Evolutionary conservation across 345 rosid species (phyloP).

Genomic region (Streptanthus diversifolius): DNA sequence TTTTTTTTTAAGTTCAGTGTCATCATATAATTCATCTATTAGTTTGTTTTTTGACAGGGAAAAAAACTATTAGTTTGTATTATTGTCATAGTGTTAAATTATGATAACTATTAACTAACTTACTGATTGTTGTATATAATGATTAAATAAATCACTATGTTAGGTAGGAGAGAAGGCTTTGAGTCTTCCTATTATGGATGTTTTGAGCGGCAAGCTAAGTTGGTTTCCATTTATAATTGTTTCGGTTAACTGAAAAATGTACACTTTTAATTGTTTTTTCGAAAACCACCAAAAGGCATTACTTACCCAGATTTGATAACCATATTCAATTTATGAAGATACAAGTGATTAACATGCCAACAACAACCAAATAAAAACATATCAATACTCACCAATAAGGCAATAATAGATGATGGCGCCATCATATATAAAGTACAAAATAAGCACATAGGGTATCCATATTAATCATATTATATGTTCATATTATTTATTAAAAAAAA

Average conservation of each 20-base stretch:
- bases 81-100: no score
- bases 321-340: not conserved
- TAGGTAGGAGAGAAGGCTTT: not conserved
- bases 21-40: no score
- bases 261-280: not conserved
- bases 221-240: not conserved
- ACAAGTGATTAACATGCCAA: not conserved
- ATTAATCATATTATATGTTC: not conserved
- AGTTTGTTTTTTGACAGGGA: no score
- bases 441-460: conserved; percentile 1
- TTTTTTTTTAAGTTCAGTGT: no score
- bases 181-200: not conserved
- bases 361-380: not conserved
- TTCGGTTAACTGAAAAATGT: not conserved
- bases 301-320: not conserved
- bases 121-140: not conserved
- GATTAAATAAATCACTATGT: not conserved
- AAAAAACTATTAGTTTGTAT: no score
- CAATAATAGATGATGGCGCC: conserved; percentile 27
- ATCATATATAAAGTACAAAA: not conserved
- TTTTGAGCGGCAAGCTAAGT: not conserved
- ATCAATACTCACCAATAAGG: not conserved
- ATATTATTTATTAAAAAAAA: not conserved
- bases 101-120: not conserved
- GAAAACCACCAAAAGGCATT: not conserved